Conservation (phyloP, 805 yeast species). For the Nakazawaea peltata region DNA sequence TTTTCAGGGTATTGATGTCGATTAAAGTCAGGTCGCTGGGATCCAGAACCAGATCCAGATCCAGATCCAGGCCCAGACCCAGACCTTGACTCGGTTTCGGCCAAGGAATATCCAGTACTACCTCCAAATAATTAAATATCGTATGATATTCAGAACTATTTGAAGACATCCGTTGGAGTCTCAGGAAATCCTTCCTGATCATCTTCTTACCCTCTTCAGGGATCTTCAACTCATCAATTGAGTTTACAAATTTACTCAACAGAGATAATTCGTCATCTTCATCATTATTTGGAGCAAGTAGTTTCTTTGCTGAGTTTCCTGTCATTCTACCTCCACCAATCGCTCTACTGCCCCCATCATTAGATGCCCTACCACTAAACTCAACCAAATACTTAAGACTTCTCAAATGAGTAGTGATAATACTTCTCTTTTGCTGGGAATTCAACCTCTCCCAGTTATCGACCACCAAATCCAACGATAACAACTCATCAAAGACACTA, state of each 20-base stretch:
- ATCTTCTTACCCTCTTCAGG: constrained; percentile 33
- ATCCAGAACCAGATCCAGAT: background rate
- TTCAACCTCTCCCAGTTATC: constrained; percentile 22
- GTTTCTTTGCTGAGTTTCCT: constrained; percentile 9
- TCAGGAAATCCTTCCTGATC: constrained; percentile 40
- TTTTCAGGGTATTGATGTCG: constrained; percentile 44
- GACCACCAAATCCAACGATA: constrained; percentile 17
- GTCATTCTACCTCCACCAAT: constrained; percentile 1
- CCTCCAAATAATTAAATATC: constrained; percentile 54
- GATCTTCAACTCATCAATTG: constrained; percentile 24
- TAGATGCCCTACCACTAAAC: no score
- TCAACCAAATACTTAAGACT: constrained; percentile 19
- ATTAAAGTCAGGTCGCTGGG: constrained; percentile 35
- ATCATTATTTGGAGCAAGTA: constrained; percentile 27
- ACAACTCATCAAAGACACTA: constrained; percentile 17
- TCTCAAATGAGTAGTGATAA: constrained; percentile 20
- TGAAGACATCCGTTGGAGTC: constrained; percentile 46
- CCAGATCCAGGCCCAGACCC: background rate
- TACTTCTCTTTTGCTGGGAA: constrained; percentile 18
- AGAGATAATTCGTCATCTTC: constrained; percentile 33
- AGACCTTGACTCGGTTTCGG: background rate
- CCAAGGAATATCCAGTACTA: constrained; percentile 63
- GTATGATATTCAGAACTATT: constrained; percentile 60
- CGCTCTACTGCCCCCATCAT: no score
- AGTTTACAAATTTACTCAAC: constrained; percentile 21